Conservation (phyloP, 495 filamentous ascomycete species). For the Staphylotrichum tortipilum region DNA sequence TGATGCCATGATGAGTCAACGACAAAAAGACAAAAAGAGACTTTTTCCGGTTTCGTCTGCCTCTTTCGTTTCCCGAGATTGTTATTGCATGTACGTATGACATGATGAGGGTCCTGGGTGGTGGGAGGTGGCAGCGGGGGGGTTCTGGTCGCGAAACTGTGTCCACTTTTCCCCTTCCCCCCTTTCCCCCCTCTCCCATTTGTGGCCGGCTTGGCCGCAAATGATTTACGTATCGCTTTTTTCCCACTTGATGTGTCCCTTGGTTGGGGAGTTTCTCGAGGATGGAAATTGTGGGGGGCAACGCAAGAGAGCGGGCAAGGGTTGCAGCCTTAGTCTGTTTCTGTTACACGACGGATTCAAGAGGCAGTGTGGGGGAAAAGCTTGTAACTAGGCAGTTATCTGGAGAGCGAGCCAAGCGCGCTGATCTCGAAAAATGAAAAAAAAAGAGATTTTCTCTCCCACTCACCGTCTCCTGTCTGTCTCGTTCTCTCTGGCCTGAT, state of each 20-base stretch:
- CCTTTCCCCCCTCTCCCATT: too few relatives aligned
- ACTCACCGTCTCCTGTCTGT: too few relatives aligned
- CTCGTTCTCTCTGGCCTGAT: too few relatives aligned
- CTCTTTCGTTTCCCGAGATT: too few relatives aligned
- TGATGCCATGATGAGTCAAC: background rate
- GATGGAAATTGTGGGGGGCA: background rate
- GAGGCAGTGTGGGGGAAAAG: background rate
- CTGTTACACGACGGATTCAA: constrained; percentile 2
- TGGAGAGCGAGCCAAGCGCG: background rate
- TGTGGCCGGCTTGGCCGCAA: background rate
- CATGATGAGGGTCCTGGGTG: background rate
- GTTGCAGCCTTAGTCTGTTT: background rate
- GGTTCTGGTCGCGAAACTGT: background rate
- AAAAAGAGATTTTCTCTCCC: background rate
- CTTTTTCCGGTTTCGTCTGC: background rate
- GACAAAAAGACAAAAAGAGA: too few relatives aligned
- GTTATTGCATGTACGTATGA: too few relatives aligned
- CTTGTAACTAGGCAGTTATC: too few relatives aligned
- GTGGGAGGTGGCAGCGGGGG: background rate
- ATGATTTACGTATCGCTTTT: constrained; percentile 5
- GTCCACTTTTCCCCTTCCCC: background rate
- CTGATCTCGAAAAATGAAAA: background rate
- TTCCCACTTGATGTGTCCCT: background rate
- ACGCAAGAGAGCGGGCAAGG: background rate
- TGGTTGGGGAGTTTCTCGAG: background rate